Conservation (phyloP, 805 yeast genomes). For the Suhomyces xylopsoci region DNA sequence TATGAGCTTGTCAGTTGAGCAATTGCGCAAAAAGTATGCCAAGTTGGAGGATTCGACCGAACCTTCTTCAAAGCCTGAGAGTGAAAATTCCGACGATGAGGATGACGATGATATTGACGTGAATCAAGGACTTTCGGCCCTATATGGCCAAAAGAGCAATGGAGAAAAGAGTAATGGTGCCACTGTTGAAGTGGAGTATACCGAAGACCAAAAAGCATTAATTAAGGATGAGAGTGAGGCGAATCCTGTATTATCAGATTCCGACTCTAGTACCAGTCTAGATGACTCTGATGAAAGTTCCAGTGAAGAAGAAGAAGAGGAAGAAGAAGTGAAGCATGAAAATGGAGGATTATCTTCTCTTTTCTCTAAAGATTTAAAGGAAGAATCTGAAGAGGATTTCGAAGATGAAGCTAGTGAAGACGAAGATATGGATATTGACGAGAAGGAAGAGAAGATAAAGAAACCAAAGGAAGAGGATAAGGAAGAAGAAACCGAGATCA, state of each 20-base stretch:
- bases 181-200: conserved; percentile 18
- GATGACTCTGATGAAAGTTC: conserved; percentile 8
- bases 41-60: conserved; percentile 31
- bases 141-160: conserved; percentile 14
- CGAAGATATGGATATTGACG: conserved; percentile 8
- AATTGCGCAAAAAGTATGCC: conserved; percentile 55
- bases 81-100: conserved; percentile 13
- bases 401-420: conserved; percentile 16
- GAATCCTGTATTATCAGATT: conserved; percentile 18
- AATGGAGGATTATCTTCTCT: conserved; percentile 7
- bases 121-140: conserved; percentile 20
- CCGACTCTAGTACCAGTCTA: conserved; percentile 15
- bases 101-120: conserved; percentile 8
- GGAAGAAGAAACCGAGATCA: conserved; percentile 21
- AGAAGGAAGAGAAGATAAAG: conserved; percentile 16
- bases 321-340: conserved; percentile 9
- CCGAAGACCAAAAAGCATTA: conserved; percentile 31
- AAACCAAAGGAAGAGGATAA: conserved; percentile 4
- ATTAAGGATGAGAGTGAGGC: conserved; percentile 19
- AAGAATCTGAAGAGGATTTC: conserved; percentile 15
- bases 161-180: conserved; percentile 5
- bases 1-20: conserved; percentile 51
- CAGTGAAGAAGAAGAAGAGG: conserved; percentile 9
- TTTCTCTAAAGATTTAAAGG: conserved; percentile 6
- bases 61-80: conserved; percentile 10